Evolutionary conservation across 2,329 filamentous ascomycete species (phyloP), one percentile per base, ranked within the genome.

Genomic region (Trichoderma sp.): DNA sequence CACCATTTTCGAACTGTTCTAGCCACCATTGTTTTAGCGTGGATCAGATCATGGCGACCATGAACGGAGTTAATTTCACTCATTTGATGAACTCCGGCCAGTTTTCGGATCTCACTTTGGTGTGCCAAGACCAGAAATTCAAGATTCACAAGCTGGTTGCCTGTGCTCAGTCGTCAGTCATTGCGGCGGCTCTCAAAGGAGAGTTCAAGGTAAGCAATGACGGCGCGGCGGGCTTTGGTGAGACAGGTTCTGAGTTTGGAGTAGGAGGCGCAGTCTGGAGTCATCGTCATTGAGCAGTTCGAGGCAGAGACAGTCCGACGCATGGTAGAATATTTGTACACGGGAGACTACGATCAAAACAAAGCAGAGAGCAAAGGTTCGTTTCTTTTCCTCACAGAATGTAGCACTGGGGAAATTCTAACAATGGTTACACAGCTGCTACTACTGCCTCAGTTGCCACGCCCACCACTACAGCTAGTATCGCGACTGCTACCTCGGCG

Each of bases 301-400:
- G 52, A 72, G 13, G 14, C 63, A 7, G 63, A 70, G 7, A 72
- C 70, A 0, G 73, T 75, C 6, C 69, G 70, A 52, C 67, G 68
- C 33, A 71, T 75, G 69, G 58, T 75, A 4, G 59, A 74, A 8
- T 75, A 72, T 24, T 40, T 75, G 11, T 75, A 75, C 33, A 70
- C 56, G 4, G 71, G 69, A n/a, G 70, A 74, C 11, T 75, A 75
- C 43, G 60, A 60, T n/a, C 61, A 24, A 6, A 29, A 53, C 43
- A 35, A 37, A 47, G 29, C n/a, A 7, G 8, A 59, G 31, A 37
- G 16, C 31, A 5, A 14, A n/a, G 68, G 68, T 65, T 47, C 2
- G 63, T 21, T 10, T 10, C 14, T 37, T 37, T 21, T 35, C 21
- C 19, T 35, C 47, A 21, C 21, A 1, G 10, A 29, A 21, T 24